Conservation (phyloP, 2,329 filamentous ascomycete species). For the Beauveria bassiana region DNA sequence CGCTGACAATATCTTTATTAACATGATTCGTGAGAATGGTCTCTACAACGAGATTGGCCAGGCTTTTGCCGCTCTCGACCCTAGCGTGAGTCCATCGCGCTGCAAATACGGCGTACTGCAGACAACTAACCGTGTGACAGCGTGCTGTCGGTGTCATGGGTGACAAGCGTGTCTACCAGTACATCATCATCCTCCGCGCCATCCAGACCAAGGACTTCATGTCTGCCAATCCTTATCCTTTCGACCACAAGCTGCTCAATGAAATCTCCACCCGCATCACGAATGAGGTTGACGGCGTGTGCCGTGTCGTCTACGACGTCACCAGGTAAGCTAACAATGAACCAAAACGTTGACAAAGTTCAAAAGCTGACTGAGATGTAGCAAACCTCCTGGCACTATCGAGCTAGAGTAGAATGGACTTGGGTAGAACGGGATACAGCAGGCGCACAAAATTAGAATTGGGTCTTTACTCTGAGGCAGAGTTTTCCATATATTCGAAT, state of each 20-base stretch:
- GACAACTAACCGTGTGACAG: slow-evolving; percentile 21
- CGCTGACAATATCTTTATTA: slow-evolving; percentile 72
- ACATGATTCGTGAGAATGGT: slow-evolving; percentile 63
- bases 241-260: slow-evolving; percentile 57
- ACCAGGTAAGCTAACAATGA: slow-evolving; percentile 34
- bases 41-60: slow-evolving; percentile 53
- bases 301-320: slow-evolving; percentile 61
- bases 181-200: slow-evolving; percentile 33
- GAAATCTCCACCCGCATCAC: slow-evolving; percentile 59
- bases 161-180: slow-evolving; percentile 51
- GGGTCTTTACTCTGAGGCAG: not conserved
- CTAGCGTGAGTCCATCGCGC: slow-evolving; percentile 3
- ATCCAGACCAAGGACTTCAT: slow-evolving; percentile 48
- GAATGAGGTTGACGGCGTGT: slow-evolving; percentile 59
- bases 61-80: slow-evolving; percentile 14
- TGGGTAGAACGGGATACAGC: no score
- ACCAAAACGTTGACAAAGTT: not conserved
- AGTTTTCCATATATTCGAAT: not conserved
- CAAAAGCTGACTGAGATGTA: slow-evolving; percentile 13
- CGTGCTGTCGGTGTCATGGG: slow-evolving; percentile 38
- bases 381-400: slow-evolving; percentile 64
- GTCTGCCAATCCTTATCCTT: slow-evolving; percentile 64
- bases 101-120: not conserved
- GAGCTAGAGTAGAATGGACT: slow-evolving; percentile 54
- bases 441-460: not conserved